Conservation (phyloP, 495 filamentous ascomycete genomes). For the Pseudomonodictys pantanalensis region DNA sequence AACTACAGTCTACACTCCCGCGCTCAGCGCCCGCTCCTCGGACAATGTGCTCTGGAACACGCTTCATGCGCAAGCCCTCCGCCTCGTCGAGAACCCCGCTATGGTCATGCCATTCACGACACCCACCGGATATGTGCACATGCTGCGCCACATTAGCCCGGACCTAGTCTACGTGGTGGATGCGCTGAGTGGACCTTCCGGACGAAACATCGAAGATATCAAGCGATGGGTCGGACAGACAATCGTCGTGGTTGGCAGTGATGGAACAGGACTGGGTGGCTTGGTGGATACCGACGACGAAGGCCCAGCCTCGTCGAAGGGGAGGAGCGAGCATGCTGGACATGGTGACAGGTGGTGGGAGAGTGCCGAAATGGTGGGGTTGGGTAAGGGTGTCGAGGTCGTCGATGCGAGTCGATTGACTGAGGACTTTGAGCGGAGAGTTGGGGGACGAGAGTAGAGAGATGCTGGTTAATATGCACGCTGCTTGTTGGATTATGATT, state of each 20-base stretch:
- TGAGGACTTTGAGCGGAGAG: constrained; percentile 78
- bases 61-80: constrained; percentile 69
- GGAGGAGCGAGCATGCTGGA: constrained; percentile 37
- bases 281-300: constrained; percentile 91
- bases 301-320: constrained; percentile 53
- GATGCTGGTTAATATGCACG: too few relatives aligned
- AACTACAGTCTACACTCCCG: constrained; percentile 28
- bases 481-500: too few relatives aligned
- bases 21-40: constrained; percentile 34
- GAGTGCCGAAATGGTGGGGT: constrained; percentile 71
- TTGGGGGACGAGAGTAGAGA: constrained; percentile 52
- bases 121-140: constrained; percentile 69
- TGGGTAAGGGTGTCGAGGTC: constrained; percentile 81
- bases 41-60: constrained; percentile 61
- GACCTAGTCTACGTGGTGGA: constrained; percentile 70
- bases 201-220: constrained; percentile 36
- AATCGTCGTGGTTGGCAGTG: constrained; percentile 75
- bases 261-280: constrained; percentile 64
- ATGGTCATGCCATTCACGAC: constrained; percentile 88
- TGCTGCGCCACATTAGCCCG: constrained; percentile 77
- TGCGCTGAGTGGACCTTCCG: constrained; percentile 35
- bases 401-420: constrained; percentile 73
- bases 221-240: constrained; percentile 77
- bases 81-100: constrained; percentile 74
- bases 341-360: constrained; percentile 69